Percentiles rank a stretch among this genome's conserved stretches.
These are phyloP conservation scores for Picea sitchensis DNA, from an alignment of 75 land plant genomes.

Conservation along the genomic window DNA sequence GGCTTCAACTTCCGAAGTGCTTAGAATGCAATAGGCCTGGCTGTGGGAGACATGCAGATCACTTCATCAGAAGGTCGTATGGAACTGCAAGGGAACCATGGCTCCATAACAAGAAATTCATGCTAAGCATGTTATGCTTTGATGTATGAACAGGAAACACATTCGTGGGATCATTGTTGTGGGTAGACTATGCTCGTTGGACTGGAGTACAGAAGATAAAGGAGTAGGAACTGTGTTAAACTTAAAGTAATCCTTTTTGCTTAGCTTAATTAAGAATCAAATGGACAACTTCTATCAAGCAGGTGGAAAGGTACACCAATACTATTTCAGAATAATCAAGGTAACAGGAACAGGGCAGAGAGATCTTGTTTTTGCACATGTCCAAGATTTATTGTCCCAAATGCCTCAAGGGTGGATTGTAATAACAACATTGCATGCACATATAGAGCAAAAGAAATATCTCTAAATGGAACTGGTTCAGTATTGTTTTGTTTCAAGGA, in stretches of 20 bases:
- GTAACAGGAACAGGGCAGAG: too few relatives aligned
- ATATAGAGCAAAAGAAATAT: too few relatives aligned
- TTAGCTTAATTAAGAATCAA: neutral
- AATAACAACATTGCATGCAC: too few relatives aligned
- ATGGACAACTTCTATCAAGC: neutral
- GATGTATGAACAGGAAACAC: slow-evolving; percentile 89
- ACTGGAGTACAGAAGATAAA: slow-evolving; percentile 71
- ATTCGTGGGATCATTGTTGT: slow-evolving; percentile 83
- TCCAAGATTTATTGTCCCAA: too few relatives aligned
- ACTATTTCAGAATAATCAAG: too few relatives aligned
- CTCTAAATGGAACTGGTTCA: too few relatives aligned
- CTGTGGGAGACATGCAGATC: slow-evolving; percentile 32
- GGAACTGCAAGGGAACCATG: slow-evolving; percentile 42
- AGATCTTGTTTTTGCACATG: too few relatives aligned
- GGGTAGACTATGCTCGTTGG: slow-evolving; percentile 97
- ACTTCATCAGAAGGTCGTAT: neutral
- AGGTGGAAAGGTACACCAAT: neutral
- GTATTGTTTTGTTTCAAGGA: too few relatives aligned
- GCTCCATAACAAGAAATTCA: slow-evolving; percentile 71
- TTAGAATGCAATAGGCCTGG: slow-evolving; percentile 46
- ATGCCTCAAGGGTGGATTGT: too few relatives aligned
- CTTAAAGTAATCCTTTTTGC: neutral
- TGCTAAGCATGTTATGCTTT: slow-evolving; percentile 69
- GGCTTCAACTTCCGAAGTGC: slow-evolving; percentile 44
- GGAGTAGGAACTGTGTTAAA: slow-evolving; percentile 16